Evolutionary conservation across 768 basidiomycete genomes (phyloP).

Genomic region (Artomyces pyxidatus): DNA sequence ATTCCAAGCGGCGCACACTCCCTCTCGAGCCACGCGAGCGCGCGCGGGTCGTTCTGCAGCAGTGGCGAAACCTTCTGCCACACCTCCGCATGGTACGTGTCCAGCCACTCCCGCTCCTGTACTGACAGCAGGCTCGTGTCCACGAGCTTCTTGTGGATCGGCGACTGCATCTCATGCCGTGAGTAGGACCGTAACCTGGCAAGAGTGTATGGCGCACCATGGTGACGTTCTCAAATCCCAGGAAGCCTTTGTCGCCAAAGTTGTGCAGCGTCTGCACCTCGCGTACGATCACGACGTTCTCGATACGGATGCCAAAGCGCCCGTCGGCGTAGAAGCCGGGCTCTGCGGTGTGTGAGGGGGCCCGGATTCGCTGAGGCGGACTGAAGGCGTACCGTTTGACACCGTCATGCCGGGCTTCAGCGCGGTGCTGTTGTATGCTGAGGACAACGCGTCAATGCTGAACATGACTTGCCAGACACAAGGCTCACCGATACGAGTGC

Average conservation of each 20-base stretch:
- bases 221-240: slow-evolving; percentile 81
- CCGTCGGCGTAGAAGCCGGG: slow-evolving; percentile 93
- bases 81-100: slow-evolving; percentile 75
- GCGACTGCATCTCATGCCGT: slow-evolving; percentile 39
- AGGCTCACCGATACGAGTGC: slow-evolving; percentile 37
- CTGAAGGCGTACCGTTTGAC: slow-evolving; percentile 54
- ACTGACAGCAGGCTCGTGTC: slow-evolving; percentile 51
- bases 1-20: slow-evolving; percentile 38
- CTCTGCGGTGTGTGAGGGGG: slow-evolving; percentile 34
- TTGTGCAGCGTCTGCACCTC: slow-evolving; percentile 59
- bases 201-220: slow-evolving; percentile 46
- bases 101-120: slow-evolving; percentile 75
- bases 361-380: not conserved
- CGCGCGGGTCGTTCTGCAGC: slow-evolving; percentile 51
- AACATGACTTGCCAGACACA: not conserved
- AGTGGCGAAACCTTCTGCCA: slow-evolving; percentile 66
- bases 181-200: not conserved
- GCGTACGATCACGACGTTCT: slow-evolving; percentile 77
- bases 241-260: slow-evolving; percentile 79
- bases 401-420: slow-evolving; percentile 85
- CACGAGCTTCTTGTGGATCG: slow-evolving; percentile 81
- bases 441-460: not conserved
- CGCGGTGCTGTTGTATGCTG: slow-evolving; percentile 60
- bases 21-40: slow-evolving; percentile 53
- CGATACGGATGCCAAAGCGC: slow-evolving; percentile 85